A percentile compares a stretch with the other conserved stretches of the same genome.
Conservation (phyloP, 345 rosid genomes). For the Zanthoxylum bungeanum region DNA sequence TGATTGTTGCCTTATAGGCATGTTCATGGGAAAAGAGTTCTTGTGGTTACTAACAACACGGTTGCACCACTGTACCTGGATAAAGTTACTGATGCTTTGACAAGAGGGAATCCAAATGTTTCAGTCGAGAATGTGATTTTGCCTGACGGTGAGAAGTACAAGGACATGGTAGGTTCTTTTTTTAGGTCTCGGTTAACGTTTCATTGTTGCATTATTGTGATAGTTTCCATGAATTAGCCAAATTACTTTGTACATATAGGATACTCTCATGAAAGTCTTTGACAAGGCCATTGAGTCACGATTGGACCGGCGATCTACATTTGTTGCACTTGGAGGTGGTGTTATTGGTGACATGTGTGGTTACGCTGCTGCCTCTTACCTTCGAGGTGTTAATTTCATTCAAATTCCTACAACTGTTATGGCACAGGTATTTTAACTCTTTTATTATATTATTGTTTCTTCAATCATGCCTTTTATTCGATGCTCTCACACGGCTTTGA, state of each 20-base stretch:
- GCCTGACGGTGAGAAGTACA: constrained; percentile 93
- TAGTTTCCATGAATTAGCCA: background rate
- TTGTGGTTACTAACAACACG: constrained; percentile 78
- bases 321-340: constrained; percentile 98
- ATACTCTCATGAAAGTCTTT: constrained; percentile 81
- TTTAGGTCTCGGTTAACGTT: background rate
- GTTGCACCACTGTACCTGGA: constrained; percentile 78
- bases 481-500: background rate
- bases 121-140: constrained; percentile 79
- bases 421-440: constrained; percentile 65
- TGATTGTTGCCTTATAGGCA: constrained; percentile 43
- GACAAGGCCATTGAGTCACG: constrained; percentile 93
- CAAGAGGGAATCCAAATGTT: constrained; percentile 75
- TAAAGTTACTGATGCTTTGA: constrained; percentile 73
- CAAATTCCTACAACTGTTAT: constrained; percentile 98
- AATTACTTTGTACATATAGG: constrained; percentile 40
- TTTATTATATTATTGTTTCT: background rate
- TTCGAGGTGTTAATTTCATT: constrained; percentile 97
- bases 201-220: background rate
- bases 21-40: constrained; percentile 93
- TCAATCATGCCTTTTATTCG: background rate
- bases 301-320: constrained; percentile 75
- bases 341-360: constrained; percentile 99
- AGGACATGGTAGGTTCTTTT: constrained; percentile 62
- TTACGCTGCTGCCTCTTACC: constrained; percentile 89